A percentile compares a stretch with the other conserved stretches of the same genome.
Evolutionary conservation across 352 stramenopile genomes (phyloP).

Genomic region (Phytopythium montanum): DNA sequence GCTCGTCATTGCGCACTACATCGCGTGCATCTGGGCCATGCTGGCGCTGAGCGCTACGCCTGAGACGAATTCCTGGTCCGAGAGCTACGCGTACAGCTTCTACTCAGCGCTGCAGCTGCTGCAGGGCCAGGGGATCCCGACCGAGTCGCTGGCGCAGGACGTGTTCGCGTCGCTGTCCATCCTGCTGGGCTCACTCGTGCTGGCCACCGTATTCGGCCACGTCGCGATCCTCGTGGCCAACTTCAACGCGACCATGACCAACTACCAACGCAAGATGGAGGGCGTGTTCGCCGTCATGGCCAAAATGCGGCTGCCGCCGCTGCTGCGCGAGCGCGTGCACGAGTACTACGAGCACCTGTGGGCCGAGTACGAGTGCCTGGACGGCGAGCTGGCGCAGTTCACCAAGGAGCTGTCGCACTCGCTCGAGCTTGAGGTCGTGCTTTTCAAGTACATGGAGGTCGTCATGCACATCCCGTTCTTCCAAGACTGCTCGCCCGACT

Average conservation of each 20-base stretch:
- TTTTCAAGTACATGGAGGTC: slow-evolving; percentile 64
- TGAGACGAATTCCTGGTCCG: neutral
- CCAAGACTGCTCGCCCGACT: slow-evolving; percentile 45
- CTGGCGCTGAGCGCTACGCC: slow-evolving; percentile 13
- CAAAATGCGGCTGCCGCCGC: slow-evolving; percentile 35
- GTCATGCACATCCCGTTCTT: slow-evolving; percentile 61
- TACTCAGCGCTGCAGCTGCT: slow-evolving; percentile 48
- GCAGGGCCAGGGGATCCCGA: slow-evolving; percentile 43
- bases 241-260: slow-evolving; percentile 46
- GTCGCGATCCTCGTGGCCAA: slow-evolving; percentile 59
- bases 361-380: slow-evolving; percentile 59
- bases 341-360: slow-evolving; percentile 69
- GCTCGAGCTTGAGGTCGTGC: slow-evolving; percentile 48
- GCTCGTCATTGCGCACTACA: slow-evolving; percentile 39
- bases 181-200: slow-evolving; percentile 44
- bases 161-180: slow-evolving; percentile 38
- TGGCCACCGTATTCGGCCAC: slow-evolving; percentile 62
- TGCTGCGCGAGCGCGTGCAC: slow-evolving; percentile 52
- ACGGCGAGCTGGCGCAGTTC: slow-evolving; percentile 53
- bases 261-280: slow-evolving; percentile 70
- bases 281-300: slow-evolving; percentile 46
- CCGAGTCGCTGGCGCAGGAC: slow-evolving; percentile 23
- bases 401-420: slow-evolving; percentile 45
- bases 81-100: slow-evolving; percentile 33
- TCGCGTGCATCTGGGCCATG: slow-evolving; percentile 46